Conservation (phyloP, 2,329 filamentous ascomycete species). For the Purpureocillium lavendulum region DNA sequence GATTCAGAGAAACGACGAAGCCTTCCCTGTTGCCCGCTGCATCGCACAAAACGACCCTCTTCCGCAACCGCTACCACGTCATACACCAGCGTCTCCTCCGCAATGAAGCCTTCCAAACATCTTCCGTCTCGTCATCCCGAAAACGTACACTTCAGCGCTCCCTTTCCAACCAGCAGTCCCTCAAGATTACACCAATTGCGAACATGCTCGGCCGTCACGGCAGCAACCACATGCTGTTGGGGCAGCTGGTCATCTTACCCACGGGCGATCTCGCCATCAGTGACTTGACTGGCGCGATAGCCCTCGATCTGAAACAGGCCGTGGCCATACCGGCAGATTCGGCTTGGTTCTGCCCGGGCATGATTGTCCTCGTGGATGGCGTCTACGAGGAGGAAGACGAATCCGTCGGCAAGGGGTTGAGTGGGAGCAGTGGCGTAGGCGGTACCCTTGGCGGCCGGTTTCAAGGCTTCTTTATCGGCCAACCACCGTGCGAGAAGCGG, state of each 20-base stretch:
- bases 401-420: constrained; percentile 58
- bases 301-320: constrained; percentile 73
- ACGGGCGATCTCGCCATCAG: constrained; percentile 75
- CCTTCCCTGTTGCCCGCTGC: constrained; percentile 68
- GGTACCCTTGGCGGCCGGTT: constrained; percentile 90
- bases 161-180: constrained; percentile 57
- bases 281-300: constrained; percentile 82
- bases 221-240: constrained; percentile 77
- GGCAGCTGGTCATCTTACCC: constrained; percentile 71
- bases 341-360: constrained; percentile 88
- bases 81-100: constrained; percentile 86
- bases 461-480: constrained; percentile 81
- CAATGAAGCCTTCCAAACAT: constrained; percentile 87
- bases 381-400: constrained; percentile 93
- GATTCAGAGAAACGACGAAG: constrained; percentile 47
- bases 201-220: constrained; percentile 72
- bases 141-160: constrained; percentile 47
- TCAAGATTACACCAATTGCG: constrained; percentile 82
- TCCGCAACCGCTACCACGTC: constrained; percentile 85
- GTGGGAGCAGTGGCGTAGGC: constrained; percentile 73
- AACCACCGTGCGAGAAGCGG: constrained; percentile 83
- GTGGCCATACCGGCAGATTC: constrained; percentile 76
- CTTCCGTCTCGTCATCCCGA: constrained; percentile 58
- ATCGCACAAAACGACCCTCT: constrained; percentile 74
- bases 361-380: constrained; percentile 91